Evolutionary conservation across 2,329 filamentous ascomycete species (phyloP).

Genomic region (Ophiostoma piceae): DNA sequence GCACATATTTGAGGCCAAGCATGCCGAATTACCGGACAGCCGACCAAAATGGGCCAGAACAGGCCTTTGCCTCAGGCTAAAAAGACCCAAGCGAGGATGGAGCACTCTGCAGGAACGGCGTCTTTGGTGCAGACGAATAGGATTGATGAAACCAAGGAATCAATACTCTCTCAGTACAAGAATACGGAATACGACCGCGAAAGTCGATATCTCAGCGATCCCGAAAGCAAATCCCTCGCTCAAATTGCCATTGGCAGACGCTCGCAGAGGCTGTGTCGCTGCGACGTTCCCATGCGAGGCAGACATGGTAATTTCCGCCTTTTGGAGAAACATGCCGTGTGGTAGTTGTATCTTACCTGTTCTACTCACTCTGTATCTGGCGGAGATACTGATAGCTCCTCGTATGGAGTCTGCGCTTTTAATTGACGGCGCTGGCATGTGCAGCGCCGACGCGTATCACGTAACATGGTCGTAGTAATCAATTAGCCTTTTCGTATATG

Average conservation of each 20-base stretch:
- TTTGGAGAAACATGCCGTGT: background rate
- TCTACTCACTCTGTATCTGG: background rate
- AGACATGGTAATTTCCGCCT: slow-evolving; percentile 10
- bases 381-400: background rate
- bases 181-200: background rate
- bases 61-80: slow-evolving; percentile 8
- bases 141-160: background rate
- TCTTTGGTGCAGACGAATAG: background rate
- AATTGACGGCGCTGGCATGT: background rate
- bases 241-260: background rate
- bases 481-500: background rate
- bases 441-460: slow-evolving; percentile 7
- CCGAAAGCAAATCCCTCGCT: background rate
- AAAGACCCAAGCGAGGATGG: background rate
- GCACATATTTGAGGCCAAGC: background rate
- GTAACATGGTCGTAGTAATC: background rate
- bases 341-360: too few relatives aligned
- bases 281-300: background rate
- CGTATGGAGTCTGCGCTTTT: background rate
- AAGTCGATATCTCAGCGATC: background rate
- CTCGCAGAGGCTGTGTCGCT: background rate
- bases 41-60: slow-evolving; percentile 16
- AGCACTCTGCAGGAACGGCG: slow-evolving; percentile 13
- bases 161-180: background rate
- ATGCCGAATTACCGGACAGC: slow-evolving; percentile 12